Evolutionary conservation across 2,329 filamentous ascomycete genomes (phyloP).

Genomic region (Coniochaeta hoffmannii): DNA sequence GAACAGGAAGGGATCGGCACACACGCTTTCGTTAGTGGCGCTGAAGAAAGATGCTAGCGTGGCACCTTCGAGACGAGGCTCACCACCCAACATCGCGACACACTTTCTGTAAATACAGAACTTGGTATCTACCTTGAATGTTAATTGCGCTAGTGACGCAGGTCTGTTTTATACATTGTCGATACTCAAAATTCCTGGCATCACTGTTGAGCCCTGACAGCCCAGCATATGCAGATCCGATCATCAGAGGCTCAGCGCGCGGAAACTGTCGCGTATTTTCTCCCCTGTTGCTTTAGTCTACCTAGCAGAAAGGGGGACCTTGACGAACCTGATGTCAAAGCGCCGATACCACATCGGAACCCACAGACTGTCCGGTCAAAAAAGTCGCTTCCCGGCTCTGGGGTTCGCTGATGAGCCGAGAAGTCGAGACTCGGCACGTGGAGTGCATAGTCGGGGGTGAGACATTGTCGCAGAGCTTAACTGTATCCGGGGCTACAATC

Average conservation of each 20-base stretch:
- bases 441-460: too few species aligned
- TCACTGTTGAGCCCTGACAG: background rate
- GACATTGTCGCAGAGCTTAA: too few species aligned
- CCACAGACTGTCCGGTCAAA: background rate
- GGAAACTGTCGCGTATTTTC: background rate
- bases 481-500: too few species aligned
- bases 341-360: background rate
- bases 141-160: too few species aligned
- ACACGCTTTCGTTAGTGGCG: background rate
- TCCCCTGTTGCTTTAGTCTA: background rate
- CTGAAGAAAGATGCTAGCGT: background rate
- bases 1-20: constrained; percentile 2
- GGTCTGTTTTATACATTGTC: too few species aligned
- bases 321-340: background rate
- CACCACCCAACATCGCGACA: background rate
- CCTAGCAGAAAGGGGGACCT: background rate
- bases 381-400: background rate
- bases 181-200: background rate
- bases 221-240: background rate
- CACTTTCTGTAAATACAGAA: too few species aligned
- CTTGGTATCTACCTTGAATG: too few species aligned
- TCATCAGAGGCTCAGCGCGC: background rate
- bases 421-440: too few species aligned
- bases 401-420: background rate
- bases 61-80: background rate